Evolutionary conservation across 306 rosid genomes (phyloP).

Genomic region (Cajanus cajan): DNA sequence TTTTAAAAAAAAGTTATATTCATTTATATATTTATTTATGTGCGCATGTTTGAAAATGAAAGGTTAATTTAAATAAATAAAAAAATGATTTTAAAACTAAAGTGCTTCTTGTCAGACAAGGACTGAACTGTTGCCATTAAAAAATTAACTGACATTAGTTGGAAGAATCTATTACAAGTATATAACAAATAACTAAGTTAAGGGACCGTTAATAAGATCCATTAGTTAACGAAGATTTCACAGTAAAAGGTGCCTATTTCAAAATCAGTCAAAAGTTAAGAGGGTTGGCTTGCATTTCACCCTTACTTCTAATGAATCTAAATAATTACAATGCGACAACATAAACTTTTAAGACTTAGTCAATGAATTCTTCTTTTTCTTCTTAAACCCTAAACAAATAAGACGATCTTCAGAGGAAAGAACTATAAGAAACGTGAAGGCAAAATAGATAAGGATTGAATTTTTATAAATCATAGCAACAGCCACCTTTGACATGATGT

Average conservation of each 20-base stretch:
- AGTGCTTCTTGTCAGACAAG: background rate
- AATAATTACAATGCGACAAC: background rate
- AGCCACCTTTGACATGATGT: slow-evolving; percentile 33
- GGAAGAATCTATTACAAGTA: background rate
- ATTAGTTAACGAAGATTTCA: background rate
- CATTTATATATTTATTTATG: background rate
- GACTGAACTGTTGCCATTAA: background rate
- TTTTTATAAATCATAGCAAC: slow-evolving; percentile 21
- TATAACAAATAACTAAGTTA: background rate
- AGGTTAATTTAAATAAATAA: background rate
- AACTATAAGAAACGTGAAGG: too few relatives aligned
- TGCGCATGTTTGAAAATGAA: background rate
- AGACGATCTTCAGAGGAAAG: too few relatives aligned
- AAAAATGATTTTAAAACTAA: background rate
- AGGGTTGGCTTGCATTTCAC: background rate
- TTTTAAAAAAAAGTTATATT: background rate
- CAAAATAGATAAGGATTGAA: slow-evolving; percentile 8
- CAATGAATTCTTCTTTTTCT: background rate
- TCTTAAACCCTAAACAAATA: too few relatives aligned
- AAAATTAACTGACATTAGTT: background rate
- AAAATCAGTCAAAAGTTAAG: background rate
- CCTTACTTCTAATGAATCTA: background rate
- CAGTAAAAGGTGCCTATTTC: background rate
- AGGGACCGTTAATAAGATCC: background rate
- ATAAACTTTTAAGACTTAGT: background rate